Evolutionary conservation across 2,329 filamentous ascomycete species (phyloP).

Genomic region (Neodidymelliopsis sp.): DNA sequence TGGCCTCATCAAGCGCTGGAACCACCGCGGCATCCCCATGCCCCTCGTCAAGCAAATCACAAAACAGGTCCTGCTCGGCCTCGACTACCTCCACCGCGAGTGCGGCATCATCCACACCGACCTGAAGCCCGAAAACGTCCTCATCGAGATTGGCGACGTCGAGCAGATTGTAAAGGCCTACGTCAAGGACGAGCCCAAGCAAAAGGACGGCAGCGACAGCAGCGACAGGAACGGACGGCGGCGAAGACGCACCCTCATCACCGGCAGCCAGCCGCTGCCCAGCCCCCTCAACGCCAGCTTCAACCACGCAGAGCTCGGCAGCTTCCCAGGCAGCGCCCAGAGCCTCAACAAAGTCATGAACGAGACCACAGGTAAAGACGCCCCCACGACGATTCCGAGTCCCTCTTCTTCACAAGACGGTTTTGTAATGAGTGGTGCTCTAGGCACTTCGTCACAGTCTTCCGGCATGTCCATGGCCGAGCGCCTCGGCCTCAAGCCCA

Average conservation of each 20-base stretch:
- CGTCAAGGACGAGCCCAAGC: conserved; percentile 77
- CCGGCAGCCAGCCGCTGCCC: conserved; percentile 93
- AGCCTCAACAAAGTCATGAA: conserved; percentile 87
- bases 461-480: conserved; percentile 65
- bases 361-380: conserved; percentile 69
- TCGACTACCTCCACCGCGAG: conserved; percentile 96
- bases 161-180: conserved; percentile 98
- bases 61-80: conserved; percentile 92
- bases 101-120: conserved; percentile 99
- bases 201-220: conserved; percentile 81
- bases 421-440: conserved; percentile 64
- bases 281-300: conserved; percentile 94
- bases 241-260: conserved; percentile 91
- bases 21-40: conserved; percentile 96
- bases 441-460: conserved; percentile 57
- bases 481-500: conserved; percentile 61
- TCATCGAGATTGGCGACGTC: conserved; percentile 98
- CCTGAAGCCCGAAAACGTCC: conserved; percentile 95
- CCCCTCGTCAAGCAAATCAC: conserved; percentile 97
- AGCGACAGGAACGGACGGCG: conserved; percentile 91
- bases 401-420: conserved; percentile 51
- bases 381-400: conserved; percentile 52
- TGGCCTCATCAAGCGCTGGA: conserved; percentile 97
- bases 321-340: conserved; percentile 65
- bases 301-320: conserved; percentile 74